phyloP scores from a whole-genome alignment of 192 early-diverging fungal genomes.

The Rhizophagus prolifer region DNA sequence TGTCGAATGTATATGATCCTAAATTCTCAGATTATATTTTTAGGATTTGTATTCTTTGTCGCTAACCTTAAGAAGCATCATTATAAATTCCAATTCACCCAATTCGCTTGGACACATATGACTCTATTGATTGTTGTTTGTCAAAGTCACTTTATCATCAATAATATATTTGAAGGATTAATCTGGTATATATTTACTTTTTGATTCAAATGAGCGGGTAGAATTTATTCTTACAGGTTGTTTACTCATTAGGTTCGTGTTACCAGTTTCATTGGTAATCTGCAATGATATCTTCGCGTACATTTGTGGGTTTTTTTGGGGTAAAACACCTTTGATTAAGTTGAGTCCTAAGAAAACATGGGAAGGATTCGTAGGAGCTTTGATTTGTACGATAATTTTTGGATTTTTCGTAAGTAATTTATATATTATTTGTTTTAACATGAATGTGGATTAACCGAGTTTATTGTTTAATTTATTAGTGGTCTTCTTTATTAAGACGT shows the following conservation, averaged over 20 bases:
- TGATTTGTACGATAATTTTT: conserved; percentile 83
- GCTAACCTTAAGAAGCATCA: conserved; percentile 87
- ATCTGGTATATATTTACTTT: conserved; percentile 66
- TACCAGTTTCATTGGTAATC: conserved; percentile 87
- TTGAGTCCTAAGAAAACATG: conserved; percentile 98
- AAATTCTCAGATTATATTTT: not conserved
- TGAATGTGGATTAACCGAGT: not conserved
- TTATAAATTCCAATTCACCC: conserved; percentile 93
- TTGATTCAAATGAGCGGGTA: not conserved
- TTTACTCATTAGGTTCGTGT: conserved; percentile 60
- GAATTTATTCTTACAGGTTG: not conserved
- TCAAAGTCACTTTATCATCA: conserved; percentile 94
- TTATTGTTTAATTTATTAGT: conserved; percentile 31
- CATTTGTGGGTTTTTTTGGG: conserved; percentile 94
- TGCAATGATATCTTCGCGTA: conserved; percentile 97
- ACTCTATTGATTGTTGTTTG: conserved; percentile 86
- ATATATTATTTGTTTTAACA: not conserved
- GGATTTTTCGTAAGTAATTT: conserved; percentile 65
- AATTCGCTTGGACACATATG: conserved; percentile 99
- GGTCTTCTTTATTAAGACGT: conserved; percentile 48
- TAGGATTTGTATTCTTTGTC: conserved; percentile 90
- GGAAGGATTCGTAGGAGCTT: conserved; percentile 94
- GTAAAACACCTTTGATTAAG: conserved; percentile 81
- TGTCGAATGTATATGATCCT: not conserved
- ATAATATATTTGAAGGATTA: conserved; percentile 97